These are phyloP conservation scores for Vaccinium vitisidaea DNA, from an alignment of 148 eudicot species.

Conservation along the genomic window DNA sequence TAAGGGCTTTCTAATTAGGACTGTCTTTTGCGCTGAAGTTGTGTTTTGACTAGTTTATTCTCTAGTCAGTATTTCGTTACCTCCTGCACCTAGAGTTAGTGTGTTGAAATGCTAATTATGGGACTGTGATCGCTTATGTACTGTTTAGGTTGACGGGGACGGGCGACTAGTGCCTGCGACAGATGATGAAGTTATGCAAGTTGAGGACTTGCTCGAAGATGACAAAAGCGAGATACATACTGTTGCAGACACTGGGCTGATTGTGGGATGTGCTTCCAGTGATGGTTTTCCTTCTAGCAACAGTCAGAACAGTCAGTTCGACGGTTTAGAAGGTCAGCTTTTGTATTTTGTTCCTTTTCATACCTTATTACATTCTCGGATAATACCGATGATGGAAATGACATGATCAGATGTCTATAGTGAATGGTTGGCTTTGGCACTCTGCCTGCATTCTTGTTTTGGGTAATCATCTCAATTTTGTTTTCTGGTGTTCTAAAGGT, in stretches of 20 bases:
- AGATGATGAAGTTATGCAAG: slow-evolving; percentile 80
- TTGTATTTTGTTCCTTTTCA: neutral
- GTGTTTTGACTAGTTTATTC: neutral
- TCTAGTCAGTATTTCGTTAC: neutral
- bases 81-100: slow-evolving; percentile 5
- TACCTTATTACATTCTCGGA: neutral
- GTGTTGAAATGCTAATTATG: neutral
- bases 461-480: neutral
- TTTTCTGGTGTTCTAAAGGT: neutral
- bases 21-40: neutral
- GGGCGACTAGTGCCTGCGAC: slow-evolving; percentile 84
- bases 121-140: slow-evolving; percentile 1
- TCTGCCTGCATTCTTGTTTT: neutral
- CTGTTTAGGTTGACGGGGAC: slow-evolving; percentile 66
- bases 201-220: slow-evolving; percentile 65
- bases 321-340: slow-evolving; percentile 34
- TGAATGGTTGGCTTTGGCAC: neutral
- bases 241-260: slow-evolving; percentile 32
- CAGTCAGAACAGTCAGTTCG: slow-evolving; percentile 16
- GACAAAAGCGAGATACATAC: slow-evolving; percentile 41
- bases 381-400: neutral
- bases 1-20: neutral
- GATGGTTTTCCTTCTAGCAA: slow-evolving; percentile 29
- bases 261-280: slow-evolving; percentile 29
- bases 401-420: neutral